Percentiles rank a stretch among this genome's conserved stretches.
Evolutionary conservation across 177 flowering plant species (phyloP).

Genomic region (Vitis hybrid): DNA sequence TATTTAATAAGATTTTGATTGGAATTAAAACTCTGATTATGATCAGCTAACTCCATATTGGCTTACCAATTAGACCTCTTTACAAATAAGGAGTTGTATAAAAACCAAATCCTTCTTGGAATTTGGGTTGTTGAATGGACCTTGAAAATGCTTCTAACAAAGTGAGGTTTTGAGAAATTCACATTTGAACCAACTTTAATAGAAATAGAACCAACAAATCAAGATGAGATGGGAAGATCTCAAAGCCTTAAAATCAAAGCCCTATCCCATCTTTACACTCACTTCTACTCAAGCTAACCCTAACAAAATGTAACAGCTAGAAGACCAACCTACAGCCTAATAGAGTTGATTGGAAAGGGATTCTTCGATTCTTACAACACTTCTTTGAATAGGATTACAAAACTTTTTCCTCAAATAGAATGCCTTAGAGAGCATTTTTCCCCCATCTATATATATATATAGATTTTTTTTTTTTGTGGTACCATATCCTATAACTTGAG

Average conservation of each 20-base stretch:
- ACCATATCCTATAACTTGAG: no score
- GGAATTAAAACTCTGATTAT: no score
- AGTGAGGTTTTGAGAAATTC: neutral
- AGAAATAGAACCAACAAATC: conserved; percentile 20
- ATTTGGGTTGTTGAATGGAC: neutral
- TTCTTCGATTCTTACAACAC: no score
- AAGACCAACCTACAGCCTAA: no score
- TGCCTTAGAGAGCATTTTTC: neutral
- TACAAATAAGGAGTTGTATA: no score
- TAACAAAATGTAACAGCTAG: no score
- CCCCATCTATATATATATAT: neutral
- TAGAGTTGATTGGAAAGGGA: no score
- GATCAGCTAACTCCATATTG: no score
- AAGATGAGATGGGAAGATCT: neutral
- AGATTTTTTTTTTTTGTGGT: neutral
- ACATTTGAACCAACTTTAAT: conserved; percentile 6
- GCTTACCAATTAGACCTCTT: no score
- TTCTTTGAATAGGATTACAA: no score
- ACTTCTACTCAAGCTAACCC: neutral
- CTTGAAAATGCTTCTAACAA: neutral
- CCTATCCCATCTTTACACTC: conserved; percentile 4
- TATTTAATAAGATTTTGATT: no score
- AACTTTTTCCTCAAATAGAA: neutral
- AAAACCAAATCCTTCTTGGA: no score
- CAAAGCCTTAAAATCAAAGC: conserved; percentile 12